These are phyloP conservation scores for Hevea brasiliensis DNA, from an alignment of 345 rosid species.

Conservation along the genomic window DNA sequence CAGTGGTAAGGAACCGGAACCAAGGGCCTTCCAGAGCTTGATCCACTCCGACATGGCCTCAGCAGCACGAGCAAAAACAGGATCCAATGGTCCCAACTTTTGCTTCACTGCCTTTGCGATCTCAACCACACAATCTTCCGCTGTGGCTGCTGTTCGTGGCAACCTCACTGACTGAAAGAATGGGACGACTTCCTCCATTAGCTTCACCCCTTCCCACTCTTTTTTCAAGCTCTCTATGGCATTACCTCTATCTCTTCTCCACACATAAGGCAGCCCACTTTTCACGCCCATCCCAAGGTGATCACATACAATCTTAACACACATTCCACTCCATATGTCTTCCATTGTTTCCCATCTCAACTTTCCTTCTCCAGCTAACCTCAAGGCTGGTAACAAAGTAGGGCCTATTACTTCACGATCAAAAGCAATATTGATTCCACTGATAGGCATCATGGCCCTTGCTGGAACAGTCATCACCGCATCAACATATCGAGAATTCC, in stretches of 20 bases:
- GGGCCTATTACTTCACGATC: constrained; percentile 83
- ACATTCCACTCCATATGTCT: constrained; percentile 95
- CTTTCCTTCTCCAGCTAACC: constrained; percentile 78
- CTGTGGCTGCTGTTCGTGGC: constrained; percentile 47
- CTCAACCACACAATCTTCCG: constrained; percentile 70
- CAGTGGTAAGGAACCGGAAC: constrained; percentile 31
- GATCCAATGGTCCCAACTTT: constrained; percentile 56
- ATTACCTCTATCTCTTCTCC: constrained; percentile 79
- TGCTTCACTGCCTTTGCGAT: constrained; percentile 64
- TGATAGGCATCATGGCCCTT: constrained; percentile 61
- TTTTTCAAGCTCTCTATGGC: constrained; percentile 83
- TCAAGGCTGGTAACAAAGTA: constrained; percentile 76
- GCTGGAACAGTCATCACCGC: constrained; percentile 82
- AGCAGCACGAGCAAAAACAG: constrained; percentile 61
- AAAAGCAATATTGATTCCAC: constrained; percentile 90
- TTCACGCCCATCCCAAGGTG: constrained; percentile 85
- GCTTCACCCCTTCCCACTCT: constrained; percentile 96
- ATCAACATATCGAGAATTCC: constrained; percentile 78
- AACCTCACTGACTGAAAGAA: constrained; percentile 72
- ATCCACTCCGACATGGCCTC: constrained; percentile 76
- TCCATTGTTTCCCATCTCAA: constrained; percentile 94
- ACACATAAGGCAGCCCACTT: constrained; percentile 82
- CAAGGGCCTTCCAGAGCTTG: constrained; percentile 65
- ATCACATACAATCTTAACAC: constrained; percentile 72
- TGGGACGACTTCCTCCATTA: constrained; percentile 85